These are phyloP conservation scores for Rhizopus delemar DNA, from an alignment of 371 early-diverging fungal species.

Conservation along the genomic window DNA sequence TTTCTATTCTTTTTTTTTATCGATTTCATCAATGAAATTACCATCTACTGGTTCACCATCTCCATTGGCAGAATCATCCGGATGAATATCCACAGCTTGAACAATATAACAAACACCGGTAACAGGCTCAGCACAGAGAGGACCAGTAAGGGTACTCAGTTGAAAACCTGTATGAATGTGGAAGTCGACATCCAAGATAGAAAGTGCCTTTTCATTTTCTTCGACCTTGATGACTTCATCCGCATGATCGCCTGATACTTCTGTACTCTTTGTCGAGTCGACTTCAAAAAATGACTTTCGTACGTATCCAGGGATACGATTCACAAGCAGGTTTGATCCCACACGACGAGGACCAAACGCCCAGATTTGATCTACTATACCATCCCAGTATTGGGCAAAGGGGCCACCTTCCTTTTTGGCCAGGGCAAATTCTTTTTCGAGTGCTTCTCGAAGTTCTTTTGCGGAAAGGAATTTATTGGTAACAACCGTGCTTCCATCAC, in stretches of 20 bases:
- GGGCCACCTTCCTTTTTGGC: constrained; percentile 52
- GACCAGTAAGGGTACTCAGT: constrained; percentile 86
- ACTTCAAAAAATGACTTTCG: constrained; percentile 49
- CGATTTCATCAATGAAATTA: constrained; percentile 2
- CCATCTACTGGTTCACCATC: constrained; percentile 34
- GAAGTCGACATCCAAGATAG: constrained; percentile 72
- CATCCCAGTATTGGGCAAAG: constrained; percentile 47
- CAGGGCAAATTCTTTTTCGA: constrained; percentile 47
- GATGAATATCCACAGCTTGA: constrained; percentile 66
- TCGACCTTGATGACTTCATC: constrained; percentile 42
- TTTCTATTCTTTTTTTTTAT: background rate
- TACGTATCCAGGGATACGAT: constrained; percentile 61
- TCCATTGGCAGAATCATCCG: constrained; percentile 21
- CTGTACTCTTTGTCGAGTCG: constrained; percentile 20
- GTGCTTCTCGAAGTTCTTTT: constrained; percentile 36
- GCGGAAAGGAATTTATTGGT: constrained; percentile 27
- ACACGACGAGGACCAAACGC: constrained; percentile 81
- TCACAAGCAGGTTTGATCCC: constrained; percentile 92
- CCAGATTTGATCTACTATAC: constrained; percentile 61
- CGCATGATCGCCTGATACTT: constrained; percentile 27
- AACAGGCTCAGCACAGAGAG: constrained; percentile 94
- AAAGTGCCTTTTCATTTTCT: constrained; percentile 28
- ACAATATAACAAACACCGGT: constrained; percentile 87
- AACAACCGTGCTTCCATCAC: constrained; percentile 11
- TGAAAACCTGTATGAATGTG: constrained; percentile 93